Evolutionary conservation across 768 basidiomycete genomes (phyloP), one percentile per base, ranked within the genome.

Genomic region (Pilatotrama ljubarskyi): DNA sequence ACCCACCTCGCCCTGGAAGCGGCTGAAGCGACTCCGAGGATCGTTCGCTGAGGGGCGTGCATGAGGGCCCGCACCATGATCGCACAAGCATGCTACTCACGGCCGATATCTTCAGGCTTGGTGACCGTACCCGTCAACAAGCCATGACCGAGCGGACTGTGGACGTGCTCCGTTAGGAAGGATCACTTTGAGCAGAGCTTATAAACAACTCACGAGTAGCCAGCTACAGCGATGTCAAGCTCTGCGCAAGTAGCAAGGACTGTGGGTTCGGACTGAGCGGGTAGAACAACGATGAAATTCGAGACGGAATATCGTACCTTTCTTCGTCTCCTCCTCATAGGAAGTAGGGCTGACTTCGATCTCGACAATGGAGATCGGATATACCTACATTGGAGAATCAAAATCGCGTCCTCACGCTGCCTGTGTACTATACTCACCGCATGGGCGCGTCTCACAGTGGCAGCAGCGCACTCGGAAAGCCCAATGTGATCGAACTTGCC

Each of bases 281-380:
- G 37, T 6, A 38, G 35, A 5, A 51, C 11, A 18, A 5, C 3
- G 18, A 10, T 5, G 10, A 35, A 35, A 15, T 5, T 8, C 22
- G 15, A 7, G 6, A 18, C 13, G 3, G 26, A 6, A 32, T 2
- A 15, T 13, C 20, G 7, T 46, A 76, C 78, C 78, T 15, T 78
- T 73, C 61, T 75, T 77, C 17, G 82, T 78, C 47, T 83, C 76
- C 20, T 76, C 73, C 62, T 82, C 82, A 54, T 83, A 84, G 2
- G 80, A 75, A 76, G 82, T 85, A 1, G 82, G 78, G 63, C 83
- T 85, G 49, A 86, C 71, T 69, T 90, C 88, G 52, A 88, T 85
- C 68, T 90, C 87, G 5, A 84, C 82, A 11, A 80, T 75, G 18
- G 81, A 75, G 57, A 87, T 78, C 4, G 81, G 83, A 37, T 80